phyloP scores from a whole-genome alignment of 768 basidiomycete genomes.

The Tricholoma matsutake region DNA sequence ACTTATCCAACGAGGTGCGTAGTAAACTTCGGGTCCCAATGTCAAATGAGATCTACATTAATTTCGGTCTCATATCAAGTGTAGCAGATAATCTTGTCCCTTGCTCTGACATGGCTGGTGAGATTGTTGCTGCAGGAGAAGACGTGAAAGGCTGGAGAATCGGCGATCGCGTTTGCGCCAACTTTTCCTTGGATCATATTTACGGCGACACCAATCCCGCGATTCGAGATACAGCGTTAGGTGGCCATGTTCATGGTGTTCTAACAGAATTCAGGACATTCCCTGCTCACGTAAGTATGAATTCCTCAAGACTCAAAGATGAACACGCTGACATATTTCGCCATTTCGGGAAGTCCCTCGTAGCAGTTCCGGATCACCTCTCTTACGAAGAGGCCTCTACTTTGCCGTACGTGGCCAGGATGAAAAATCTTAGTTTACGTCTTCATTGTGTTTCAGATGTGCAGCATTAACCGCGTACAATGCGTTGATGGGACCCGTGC shows the following conservation, averaged over 20 bases:
- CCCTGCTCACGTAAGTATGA: constrained; percentile 34
- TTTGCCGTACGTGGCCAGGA: constrained; percentile 40
- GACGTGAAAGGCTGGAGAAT: constrained; percentile 46
- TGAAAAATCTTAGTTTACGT: background rate
- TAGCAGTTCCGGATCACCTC: constrained; percentile 53
- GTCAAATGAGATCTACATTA: background rate
- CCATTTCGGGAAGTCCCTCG: constrained; percentile 35
- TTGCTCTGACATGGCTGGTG: constrained; percentile 55
- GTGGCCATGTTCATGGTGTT: constrained; percentile 49
- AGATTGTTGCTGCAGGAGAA: constrained; percentile 45
- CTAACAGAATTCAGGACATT: constrained; percentile 54
- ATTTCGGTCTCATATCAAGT: constrained; percentile 1
- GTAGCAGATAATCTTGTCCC: constrained; percentile 28
- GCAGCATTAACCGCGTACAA: constrained; percentile 67
- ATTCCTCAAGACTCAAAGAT: background rate
- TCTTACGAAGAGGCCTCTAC: constrained; percentile 65
- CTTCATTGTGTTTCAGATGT: constrained; percentile 31
- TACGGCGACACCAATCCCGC: constrained; percentile 38
- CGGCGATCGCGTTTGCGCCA: constrained; percentile 57
- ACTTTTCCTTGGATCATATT: constrained; percentile 47
- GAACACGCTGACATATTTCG: no score
- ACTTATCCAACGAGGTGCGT: constrained; percentile 34
- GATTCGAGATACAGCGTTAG: constrained; percentile 36
- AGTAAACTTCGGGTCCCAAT: background rate
- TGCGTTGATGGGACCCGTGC: constrained; percentile 45